Conservation (phyloP, 768 basidiomycete genomes). For the Mycena vulgaris region DNA sequence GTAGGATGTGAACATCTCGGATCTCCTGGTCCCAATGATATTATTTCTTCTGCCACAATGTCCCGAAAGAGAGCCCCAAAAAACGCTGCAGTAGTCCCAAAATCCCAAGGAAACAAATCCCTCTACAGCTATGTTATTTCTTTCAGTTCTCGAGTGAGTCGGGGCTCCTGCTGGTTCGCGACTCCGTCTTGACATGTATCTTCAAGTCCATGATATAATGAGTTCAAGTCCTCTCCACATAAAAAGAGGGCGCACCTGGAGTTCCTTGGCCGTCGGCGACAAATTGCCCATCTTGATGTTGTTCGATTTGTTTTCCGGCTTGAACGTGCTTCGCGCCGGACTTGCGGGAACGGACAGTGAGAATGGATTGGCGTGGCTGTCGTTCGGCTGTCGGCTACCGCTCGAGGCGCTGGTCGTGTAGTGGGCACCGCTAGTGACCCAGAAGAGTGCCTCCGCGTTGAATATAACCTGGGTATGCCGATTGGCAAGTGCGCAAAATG, state of each 20-base stretch:
- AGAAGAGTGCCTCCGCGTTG: slow-evolving; percentile 64
- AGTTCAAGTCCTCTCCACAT: too few relatives aligned
- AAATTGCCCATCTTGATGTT: slow-evolving; percentile 18
- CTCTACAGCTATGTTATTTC: too few relatives aligned
- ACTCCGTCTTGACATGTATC: slow-evolving; percentile 28
- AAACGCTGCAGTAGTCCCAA: too few relatives aligned
- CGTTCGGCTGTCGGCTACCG: neutral
- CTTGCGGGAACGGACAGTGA: neutral
- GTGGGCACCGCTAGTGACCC: slow-evolving; percentile 55
- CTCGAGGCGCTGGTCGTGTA: slow-evolving; percentile 3
- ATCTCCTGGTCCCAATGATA: too few relatives aligned
- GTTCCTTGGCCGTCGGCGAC: slow-evolving; percentile 2
- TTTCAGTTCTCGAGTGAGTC: too few relatives aligned
- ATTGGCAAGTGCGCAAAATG: neutral
- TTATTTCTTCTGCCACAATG: too few relatives aligned
- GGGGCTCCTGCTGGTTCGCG: slow-evolving; percentile 14
- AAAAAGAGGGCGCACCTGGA: slow-evolving; percentile 16
- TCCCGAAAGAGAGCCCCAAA: too few relatives aligned
- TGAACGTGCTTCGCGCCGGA: slow-evolving; percentile 1
- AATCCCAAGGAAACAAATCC: too few relatives aligned
- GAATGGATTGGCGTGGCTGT: neutral
- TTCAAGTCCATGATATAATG: neutral
- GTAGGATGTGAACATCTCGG: too few relatives aligned
- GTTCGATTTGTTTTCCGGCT: neutral
- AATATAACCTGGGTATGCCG: slow-evolving; percentile 55